Evolutionary conservation across 1,284 basidiomycete species (phyloP).

Genomic region (Ustilago cynodontis): DNA sequence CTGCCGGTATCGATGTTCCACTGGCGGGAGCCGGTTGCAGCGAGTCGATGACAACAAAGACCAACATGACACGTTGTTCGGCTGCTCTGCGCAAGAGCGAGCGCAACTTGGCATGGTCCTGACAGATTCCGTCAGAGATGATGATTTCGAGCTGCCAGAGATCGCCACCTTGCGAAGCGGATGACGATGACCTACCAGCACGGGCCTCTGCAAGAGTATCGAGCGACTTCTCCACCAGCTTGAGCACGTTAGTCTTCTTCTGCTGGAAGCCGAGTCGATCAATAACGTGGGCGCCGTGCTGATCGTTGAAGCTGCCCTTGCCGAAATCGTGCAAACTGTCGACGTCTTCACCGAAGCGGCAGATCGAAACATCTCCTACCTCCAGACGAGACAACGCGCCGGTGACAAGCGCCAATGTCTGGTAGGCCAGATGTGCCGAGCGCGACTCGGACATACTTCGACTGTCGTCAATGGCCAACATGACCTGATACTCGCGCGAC

Average conservation of each 20-base stretch:
- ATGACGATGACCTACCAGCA: slow-evolving; percentile 75
- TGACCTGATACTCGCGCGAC: slow-evolving; percentile 93
- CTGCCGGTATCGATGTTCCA: slow-evolving; percentile 21
- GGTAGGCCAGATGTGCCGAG: slow-evolving; percentile 92
- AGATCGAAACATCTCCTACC: slow-evolving; percentile 92
- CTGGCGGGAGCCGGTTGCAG: slow-evolving; percentile 71
- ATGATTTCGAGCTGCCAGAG: slow-evolving; percentile 99
- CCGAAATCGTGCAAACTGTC: slow-evolving; percentile 88
- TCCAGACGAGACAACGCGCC: slow-evolving; percentile 92
- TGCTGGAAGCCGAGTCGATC: slow-evolving; percentile 90
- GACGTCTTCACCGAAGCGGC: slow-evolving; percentile 87
- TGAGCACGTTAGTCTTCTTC: slow-evolving; percentile 87
- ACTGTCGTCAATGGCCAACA: slow-evolving; percentile 95
- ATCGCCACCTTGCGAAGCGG: slow-evolving; percentile 74
- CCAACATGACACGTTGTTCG: slow-evolving; percentile 93
- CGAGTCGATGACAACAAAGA: slow-evolving; percentile 96
- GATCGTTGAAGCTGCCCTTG: slow-evolving; percentile 51
- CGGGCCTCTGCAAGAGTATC: slow-evolving; percentile 79
- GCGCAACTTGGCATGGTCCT: slow-evolving; percentile 88
- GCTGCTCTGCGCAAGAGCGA: slow-evolving; percentile 85
- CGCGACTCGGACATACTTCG: slow-evolving; percentile 95
- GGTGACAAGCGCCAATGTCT: slow-evolving; percentile 91
- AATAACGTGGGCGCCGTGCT: slow-evolving; percentile 79
- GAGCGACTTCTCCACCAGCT: slow-evolving; percentile 86
- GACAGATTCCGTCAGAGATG: slow-evolving; percentile 97